Conservation (phyloP, 371 early-diverging fungal species). For the Blakeslea trispora region DNA sequence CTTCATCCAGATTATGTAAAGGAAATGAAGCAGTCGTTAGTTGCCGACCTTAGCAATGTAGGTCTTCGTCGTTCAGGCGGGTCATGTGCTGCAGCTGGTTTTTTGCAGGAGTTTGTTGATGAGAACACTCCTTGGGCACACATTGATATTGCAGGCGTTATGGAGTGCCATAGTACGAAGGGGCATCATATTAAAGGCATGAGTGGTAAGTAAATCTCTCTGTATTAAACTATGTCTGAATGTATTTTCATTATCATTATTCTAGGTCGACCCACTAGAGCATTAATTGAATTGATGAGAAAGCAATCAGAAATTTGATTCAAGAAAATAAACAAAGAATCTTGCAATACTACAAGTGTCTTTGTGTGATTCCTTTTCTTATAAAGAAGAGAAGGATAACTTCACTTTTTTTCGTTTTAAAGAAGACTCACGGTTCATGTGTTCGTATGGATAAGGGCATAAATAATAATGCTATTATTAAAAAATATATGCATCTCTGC, state of each 20-base stretch:
- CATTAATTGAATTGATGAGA: constrained; percentile 64
- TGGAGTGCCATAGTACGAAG: constrained; percentile 65
- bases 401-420: too few relatives aligned
- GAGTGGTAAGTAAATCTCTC: constrained; percentile 65
- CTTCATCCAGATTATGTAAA: constrained; percentile 75
- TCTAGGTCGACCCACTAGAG: constrained; percentile 66
- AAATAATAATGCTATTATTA: not conserved
- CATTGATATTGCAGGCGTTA: constrained; percentile 90
- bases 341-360: not conserved
- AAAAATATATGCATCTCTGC: not conserved
- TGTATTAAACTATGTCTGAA: not conserved
- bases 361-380: too few relatives aligned
- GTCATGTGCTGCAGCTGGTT: constrained; percentile 91
- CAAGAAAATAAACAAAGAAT: not conserved
- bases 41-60: constrained; percentile 89
- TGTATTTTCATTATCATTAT: not conserved
- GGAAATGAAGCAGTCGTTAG: constrained; percentile 74
- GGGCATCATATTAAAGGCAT: constrained; percentile 83
- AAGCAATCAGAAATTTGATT: not conserved
- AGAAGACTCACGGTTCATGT: too few relatives aligned
- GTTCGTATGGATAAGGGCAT: not conserved
- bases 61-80: constrained; percentile 80
- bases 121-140: constrained; percentile 69
- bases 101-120: constrained; percentile 90
- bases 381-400: too few relatives aligned